A percentile compares a stretch with the other conserved stretches of the same genome.
Conservation (phyloP, 1,139 yeast species). For the Diutina catenulata region DNA sequence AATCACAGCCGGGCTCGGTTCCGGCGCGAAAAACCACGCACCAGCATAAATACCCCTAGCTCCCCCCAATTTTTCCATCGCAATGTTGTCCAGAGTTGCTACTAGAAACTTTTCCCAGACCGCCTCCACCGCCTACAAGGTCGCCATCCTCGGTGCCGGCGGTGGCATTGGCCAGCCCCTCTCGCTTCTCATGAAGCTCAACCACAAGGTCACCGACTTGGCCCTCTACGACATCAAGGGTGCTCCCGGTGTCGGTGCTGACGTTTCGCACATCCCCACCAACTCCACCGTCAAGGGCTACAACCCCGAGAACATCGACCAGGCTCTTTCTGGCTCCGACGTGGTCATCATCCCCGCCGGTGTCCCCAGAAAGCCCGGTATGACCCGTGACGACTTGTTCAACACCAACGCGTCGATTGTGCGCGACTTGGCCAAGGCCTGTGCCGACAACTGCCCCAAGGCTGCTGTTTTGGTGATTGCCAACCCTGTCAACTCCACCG, state of each 20-base stretch:
- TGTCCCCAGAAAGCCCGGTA: slow-evolving; percentile 95
- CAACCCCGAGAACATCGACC: slow-evolving; percentile 29
- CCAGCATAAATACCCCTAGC: no score
- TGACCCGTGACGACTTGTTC: slow-evolving; percentile 95
- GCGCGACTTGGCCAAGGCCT: slow-evolving; percentile 68
- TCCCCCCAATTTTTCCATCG: neutral
- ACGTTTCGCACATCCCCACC: slow-evolving; percentile 82
- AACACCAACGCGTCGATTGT: slow-evolving; percentile 89
- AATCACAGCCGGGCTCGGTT: no score
- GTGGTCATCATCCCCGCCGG: slow-evolving; percentile 91
- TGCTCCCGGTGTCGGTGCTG: slow-evolving; percentile 89
- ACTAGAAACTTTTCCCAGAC: slow-evolving; percentile 4
- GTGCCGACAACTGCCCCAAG: slow-evolving; percentile 61
- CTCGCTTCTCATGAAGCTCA: slow-evolving; percentile 68
- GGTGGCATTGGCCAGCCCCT: slow-evolving; percentile 98
- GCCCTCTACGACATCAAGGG: slow-evolving; percentile 83
- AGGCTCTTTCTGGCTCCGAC: slow-evolving; percentile 45
- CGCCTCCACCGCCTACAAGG: slow-evolving; percentile 26
- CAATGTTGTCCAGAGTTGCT: slow-evolving; percentile 4
- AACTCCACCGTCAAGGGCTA: slow-evolving; percentile 59
- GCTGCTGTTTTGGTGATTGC: slow-evolving; percentile 75
- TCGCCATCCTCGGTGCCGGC: slow-evolving; percentile 89
- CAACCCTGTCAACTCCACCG: slow-evolving; percentile 94
- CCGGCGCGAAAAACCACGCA: no score
- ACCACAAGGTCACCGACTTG: slow-evolving; percentile 69